Evolutionary conservation across 768 basidiomycete genomes (phyloP), one percentile per base, ranked within the genome.

Genomic region (Macrolepiota fuliginosa): DNA sequence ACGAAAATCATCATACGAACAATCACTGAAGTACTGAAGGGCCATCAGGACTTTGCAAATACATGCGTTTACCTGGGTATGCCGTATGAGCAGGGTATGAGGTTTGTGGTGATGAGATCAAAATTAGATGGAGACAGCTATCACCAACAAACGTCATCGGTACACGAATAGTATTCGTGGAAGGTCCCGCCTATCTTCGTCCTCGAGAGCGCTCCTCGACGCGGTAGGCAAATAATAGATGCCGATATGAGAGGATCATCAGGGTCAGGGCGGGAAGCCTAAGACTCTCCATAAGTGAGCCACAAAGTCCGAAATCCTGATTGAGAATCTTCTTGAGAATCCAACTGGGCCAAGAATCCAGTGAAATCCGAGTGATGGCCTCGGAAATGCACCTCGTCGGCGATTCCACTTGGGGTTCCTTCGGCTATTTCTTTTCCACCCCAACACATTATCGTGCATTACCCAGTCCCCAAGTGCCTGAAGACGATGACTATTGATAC

Each of bases 11-110:
- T 54, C 54, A 45, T 25, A 40, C n/a, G 24, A 25, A 52, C 55
- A 52, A 22, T 25, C 36, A 32, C 3, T 32, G 3, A 32, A 32
- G 29, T 19, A 10, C 15, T 32, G 37, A 53, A 59, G 49, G 36
- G 49, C 29, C 56, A 49, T 19, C 24, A 39, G 56, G 47, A 27
- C 35, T 29, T 36, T 15, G 39, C 35, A 32, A 56, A 56, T 55
- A 22, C 52, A 49, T 45, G n/a, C 56, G 36, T 39, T 52, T 59
- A 59, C 58, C 50, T 59, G 50, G 50, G 50, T 52, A 59, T 52
- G 29, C 3, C 3, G 29, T n/a, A n/a, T n/a, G n/a, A n/a, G n/a
- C n/a, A n/a, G n/a, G n/a, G n/a, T n/a, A n/a, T 29, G 25, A 42
- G 27, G 55, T 11, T 25, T 29, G 17, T 35, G 42, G 24, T 46